Base-by-base conservation (phyloP, 768 basidiomycete genomes). In the Cyclocybe aegerita region DNA sequence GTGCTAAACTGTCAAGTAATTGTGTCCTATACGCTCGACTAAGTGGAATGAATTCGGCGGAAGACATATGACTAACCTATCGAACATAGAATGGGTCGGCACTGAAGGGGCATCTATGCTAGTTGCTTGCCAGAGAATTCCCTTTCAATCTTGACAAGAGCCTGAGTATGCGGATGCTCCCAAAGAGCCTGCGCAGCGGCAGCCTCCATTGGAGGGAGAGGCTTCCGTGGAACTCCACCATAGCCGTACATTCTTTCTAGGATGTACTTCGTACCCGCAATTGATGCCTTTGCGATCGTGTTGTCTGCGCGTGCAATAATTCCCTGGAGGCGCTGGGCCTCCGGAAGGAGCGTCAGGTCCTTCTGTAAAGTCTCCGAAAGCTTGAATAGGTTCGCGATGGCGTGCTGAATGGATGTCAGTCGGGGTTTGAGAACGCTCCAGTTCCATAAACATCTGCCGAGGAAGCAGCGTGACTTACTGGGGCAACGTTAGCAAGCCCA, bases 181-280 rank as follows among this genome's bases (percentile, higher is more conserved):
- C 88, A 89, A 46, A 94, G 65, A 4, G 78, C 77, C 40, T 78
- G 71, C 10, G 81, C 87, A 32, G 70, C 80, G 39, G 65, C 76
- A 41, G 73, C 59, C 6, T 77, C 75, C 11, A 88, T 83, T 8
- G 87, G 84, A 41, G 81, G 78, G 42, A 96, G 77, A 9, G 94
- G 94, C 60, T 78, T 81, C 47, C 93, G 77, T n/a, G 91, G 85
- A 17, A 69, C 60, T 0, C 91, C 92, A 10, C 92, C 90, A 63
- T 93, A 94, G 7, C 91, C 92, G 56, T 86, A 78, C 14, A 88
- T 64, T 62, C 79, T 86, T 65, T 90, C 74, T 10, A 93, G 68
- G 37, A 90, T 74, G 62, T 73, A 85, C 68, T 96, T 96, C n/a
- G 88, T 93, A 4, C 93, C 93, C 5, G 86, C 70, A 53, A 96